Base-by-base conservation (phyloP, 73 alveolate genomes). In the Urostyla sp. region DNA sequence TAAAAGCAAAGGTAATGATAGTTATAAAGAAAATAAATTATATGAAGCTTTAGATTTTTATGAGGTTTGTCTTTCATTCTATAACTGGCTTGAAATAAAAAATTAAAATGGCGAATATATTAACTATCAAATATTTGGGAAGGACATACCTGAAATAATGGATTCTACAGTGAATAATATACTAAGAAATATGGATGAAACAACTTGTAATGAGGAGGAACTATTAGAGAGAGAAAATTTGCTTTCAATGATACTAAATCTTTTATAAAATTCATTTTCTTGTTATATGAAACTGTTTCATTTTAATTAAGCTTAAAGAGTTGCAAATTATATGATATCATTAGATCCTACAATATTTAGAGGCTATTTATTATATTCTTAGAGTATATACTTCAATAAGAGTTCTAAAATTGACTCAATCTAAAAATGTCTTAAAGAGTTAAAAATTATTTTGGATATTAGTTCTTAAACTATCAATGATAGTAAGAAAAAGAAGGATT, bases 281-380 rank as follows among this genome's bases (percentile, higher is more conserved):
- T 59, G 76, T 35, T 59, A 59, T 59, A 59, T 59, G 76, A 59
- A 59, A 34, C 37, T 59, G 30, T 30, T 11, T 36, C 76, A 59
- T 34, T 59, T 30, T 21, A 59, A 59, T 18, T 52, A 59, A 59
- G 76, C 76, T 30, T 35, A 59, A 20, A 32, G 37, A 59, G 32
- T 52, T 59, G 76, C 76, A 31, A n/a, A 23, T 7, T 59, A 59
- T 34, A 59, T 59, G 4, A 59, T 35, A 7, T 11, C 32, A 28
- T 10, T 59, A 7, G 37, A 59, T 52, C 76, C 76, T 18, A 55
- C 32, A 13, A 35, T 35, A 15, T 55, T 55, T 13, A 18, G 32
- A 8, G 7, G 45, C 35, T 59, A 59, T 34, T 13, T 59, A 5
- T 59, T 59, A 21, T 18, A 35, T 13, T 52, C 57, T 13, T 59